phyloP scores from a whole-genome alignment of 106 monocot species.

The Allium cepa region DNA sequence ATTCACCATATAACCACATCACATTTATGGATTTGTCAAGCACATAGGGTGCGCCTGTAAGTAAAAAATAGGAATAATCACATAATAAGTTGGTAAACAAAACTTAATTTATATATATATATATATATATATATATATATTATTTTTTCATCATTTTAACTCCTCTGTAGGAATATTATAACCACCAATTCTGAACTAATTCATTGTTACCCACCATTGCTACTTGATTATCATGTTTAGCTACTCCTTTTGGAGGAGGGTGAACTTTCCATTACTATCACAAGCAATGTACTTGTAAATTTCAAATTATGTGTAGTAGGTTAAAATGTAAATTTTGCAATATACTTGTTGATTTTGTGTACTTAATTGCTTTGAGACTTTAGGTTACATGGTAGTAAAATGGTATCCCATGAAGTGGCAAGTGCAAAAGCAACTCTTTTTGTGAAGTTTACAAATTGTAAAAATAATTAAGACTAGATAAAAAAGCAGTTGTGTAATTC shows the following conservation, averaged over 20 bases:
- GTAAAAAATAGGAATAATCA: constrained; percentile 7
- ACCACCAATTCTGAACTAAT: constrained; percentile 16
- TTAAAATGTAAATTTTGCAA: no score
- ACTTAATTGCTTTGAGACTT: constrained; percentile 40
- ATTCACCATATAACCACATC: constrained; percentile 70
- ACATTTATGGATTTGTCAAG: constrained; percentile 71
- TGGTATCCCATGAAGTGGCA: constrained; percentile 94
- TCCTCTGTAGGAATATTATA: constrained; percentile 33
- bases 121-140: no score
- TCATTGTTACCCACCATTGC: constrained; percentile 7
- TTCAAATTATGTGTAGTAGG: no score
- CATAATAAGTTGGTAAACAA: neutral
- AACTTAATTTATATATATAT: no score
- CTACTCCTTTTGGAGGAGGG: constrained; percentile 56
- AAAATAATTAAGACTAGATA: neutral
- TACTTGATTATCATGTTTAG: constrained; percentile 58
- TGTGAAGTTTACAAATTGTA: constrained; percentile 94
- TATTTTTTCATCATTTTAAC: constrained; percentile 14
- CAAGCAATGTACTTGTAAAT: neutral
- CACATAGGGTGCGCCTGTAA: constrained; percentile 79
- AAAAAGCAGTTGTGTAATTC: no score
- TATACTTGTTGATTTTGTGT: constrained; percentile 8
- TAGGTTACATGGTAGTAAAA: constrained; percentile 72
- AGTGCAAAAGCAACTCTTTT: constrained; percentile 85
- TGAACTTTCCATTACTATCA: no score